A percentile compares a stretch with the other conserved stretches of the same genome.
phyloP scores from a whole-genome alignment of 441 rosid species.

The Sinapis alba region DNA sequence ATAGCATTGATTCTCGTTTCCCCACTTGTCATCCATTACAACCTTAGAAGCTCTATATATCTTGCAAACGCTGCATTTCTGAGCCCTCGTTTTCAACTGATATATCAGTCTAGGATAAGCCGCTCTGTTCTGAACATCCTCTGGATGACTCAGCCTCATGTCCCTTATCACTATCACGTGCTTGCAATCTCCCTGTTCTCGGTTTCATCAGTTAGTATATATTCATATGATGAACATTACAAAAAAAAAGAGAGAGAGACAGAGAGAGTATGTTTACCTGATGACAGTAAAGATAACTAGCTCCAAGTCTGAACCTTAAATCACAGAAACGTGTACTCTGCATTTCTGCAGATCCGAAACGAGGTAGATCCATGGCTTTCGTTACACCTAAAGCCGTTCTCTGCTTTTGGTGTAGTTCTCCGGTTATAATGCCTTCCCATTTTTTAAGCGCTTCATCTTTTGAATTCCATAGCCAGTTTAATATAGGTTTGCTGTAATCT shows the following conservation, averaged over 20 bases:
- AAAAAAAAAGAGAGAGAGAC: too few species aligned
- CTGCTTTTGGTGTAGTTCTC: constrained; percentile 62
- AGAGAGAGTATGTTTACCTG: too few species aligned
- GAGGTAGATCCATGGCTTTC: constrained; percentile 53
- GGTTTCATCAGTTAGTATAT: too few species aligned
- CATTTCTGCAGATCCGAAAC: constrained; percentile 61
- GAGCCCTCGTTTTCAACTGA: constrained; percentile 48
- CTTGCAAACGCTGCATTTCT: constrained; percentile 76
- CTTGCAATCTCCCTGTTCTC: constrained; percentile 96
- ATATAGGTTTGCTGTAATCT: constrained; percentile 72
- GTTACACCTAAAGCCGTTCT: constrained; percentile 52
- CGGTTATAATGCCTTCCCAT: constrained; percentile 73
- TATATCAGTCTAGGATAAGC: constrained; percentile 68
- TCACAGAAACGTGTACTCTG: constrained; percentile 67
- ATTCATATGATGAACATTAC: too few species aligned
- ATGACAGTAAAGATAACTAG: constrained; percentile 85
- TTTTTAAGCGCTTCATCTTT: constrained; percentile 70
- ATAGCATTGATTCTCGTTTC: constrained; percentile 69
- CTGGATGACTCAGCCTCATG: constrained; percentile 81
- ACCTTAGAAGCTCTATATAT: constrained; percentile 64
- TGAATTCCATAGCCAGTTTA: constrained; percentile 72
- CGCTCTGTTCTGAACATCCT: constrained; percentile 61
- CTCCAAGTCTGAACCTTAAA: constrained; percentile 77
- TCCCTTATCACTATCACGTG: constrained; percentile 78
- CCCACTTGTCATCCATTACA: constrained; percentile 72